These are phyloP conservation scores for Phenoliferia sp. DNA, from an alignment of 1,284 basidiomycete genomes.

Conservation along the genomic window DNA sequence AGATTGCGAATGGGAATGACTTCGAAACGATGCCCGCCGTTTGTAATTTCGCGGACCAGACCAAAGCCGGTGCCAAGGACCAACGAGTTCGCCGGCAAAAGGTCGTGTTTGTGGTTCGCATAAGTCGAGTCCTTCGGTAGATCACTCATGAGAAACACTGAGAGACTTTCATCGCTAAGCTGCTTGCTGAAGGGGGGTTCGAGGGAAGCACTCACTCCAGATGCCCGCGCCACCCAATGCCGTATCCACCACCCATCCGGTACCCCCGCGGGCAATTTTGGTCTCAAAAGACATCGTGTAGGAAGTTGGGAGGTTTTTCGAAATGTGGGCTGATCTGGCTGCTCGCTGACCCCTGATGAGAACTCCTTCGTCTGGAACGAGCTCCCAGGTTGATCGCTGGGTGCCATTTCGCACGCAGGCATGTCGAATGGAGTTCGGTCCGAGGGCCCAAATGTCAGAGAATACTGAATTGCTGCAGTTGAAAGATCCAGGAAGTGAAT, in stretches of 20 bases:
- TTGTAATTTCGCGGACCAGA: slow-evolving; percentile 8
- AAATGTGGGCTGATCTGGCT: background rate
- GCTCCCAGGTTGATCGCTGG: slow-evolving; percentile 9
- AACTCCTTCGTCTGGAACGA: slow-evolving; percentile 2
- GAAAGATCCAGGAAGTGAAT: slow-evolving; percentile 7
- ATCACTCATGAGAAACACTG: slow-evolving; percentile 9
- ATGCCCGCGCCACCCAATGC: slow-evolving; percentile 4
- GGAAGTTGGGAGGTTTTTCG: background rate
- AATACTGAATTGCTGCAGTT: background rate
- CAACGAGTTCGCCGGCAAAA: slow-evolving; percentile 11
- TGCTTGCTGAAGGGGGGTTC: background rate
- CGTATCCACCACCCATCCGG: slow-evolving; percentile 7
- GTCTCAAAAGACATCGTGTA: slow-evolving; percentile 17
- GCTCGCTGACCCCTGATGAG: slow-evolving; percentile 8
- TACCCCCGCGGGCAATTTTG: slow-evolving; percentile 8
- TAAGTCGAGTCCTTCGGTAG: slow-evolving; percentile 4
- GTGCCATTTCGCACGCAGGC: slow-evolving; percentile 6
- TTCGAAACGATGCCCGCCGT: slow-evolving; percentile 2
- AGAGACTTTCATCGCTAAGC: background rate
- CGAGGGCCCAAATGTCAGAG: slow-evolving; percentile 10
- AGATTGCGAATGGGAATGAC: background rate
- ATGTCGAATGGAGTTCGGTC: slow-evolving; percentile 5
- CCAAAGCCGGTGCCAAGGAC: slow-evolving; percentile 9
- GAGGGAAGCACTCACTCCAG: slow-evolving; percentile 1
- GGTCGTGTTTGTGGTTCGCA: slow-evolving; percentile 6